Percentiles rank a stretch among this genome's conserved stretches.
phyloP scores from a whole-genome alignment of 441 rosid species.

The Corymbia citriodora region DNA sequence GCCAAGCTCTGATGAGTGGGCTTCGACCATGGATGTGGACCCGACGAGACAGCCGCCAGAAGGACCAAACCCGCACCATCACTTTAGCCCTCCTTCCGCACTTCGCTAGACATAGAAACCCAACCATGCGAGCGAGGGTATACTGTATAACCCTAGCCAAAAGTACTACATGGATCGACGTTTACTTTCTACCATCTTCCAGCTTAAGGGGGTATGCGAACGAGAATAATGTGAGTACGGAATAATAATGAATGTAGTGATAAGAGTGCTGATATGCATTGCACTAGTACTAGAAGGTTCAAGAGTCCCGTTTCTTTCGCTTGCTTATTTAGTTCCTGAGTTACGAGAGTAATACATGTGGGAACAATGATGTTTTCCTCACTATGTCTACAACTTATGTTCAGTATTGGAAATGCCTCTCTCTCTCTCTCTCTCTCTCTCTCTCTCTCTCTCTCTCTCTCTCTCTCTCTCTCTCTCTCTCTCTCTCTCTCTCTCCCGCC shows the following conservation, averaged over 20 bases:
- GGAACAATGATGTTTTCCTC: not conserved
- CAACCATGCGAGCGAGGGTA: not conserved
- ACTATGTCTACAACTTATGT: not conserved
- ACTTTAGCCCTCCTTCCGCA: slow-evolving; percentile 1
- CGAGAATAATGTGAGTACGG: not conserved
- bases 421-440: too few relatives aligned
- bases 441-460: too few relatives aligned
- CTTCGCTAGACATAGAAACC: not conserved
- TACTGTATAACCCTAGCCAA: not conserved
- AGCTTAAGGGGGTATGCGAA: not conserved
- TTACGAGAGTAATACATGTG: not conserved
- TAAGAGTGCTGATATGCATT: not conserved
- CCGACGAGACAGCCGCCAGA: slow-evolving; percentile 17
- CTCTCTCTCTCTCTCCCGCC: too few relatives aligned
- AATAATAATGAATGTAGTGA: not conserved
- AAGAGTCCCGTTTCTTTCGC: not conserved
- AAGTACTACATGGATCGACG: not conserved
- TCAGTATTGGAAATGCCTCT: not conserved
- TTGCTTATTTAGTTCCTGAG: not conserved
- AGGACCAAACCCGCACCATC: slow-evolving; percentile 33
- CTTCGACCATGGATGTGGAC: not conserved
- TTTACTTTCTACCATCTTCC: not conserved
- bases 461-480: too few relatives aligned
- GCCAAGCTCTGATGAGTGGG: not conserved
- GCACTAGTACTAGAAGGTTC: not conserved